A percentile compares a stretch with the other conserved stretches of the same genome.
phyloP scores from a whole-genome alignment of 495 filamentous ascomycete species.

The Monascus purpureus region DNA sequence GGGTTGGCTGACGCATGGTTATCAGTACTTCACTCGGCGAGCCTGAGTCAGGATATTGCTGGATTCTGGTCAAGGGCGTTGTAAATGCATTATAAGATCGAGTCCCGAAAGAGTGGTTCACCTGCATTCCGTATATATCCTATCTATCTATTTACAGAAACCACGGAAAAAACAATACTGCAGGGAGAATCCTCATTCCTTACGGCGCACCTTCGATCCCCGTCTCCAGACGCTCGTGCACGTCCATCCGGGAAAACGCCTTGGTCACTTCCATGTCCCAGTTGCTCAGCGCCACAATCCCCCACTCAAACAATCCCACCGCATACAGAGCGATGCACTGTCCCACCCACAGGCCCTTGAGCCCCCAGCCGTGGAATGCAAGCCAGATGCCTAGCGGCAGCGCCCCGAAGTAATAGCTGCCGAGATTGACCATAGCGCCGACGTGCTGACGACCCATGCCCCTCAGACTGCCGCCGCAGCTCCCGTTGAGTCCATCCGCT shows the following conservation, averaged over 20 bases:
- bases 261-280: constrained; percentile 68
- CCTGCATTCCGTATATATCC: no score
- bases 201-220: constrained; percentile 8
- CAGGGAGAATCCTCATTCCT: no score
- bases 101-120: no score
- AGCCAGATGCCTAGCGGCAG: constrained; percentile 74
- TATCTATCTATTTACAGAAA: no score
- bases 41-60: no score
- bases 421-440: constrained; percentile 73
- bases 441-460: constrained; percentile 86
- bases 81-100: no score
- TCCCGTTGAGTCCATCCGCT: constrained; percentile 76
- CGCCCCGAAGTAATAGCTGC: constrained; percentile 82
- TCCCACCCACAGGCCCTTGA: constrained; percentile 74
- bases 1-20: neutral
- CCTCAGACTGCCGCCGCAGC: constrained; percentile 67
- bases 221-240: constrained; percentile 33
- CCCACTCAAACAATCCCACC: constrained; percentile 69
- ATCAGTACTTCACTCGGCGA: no score
- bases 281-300: constrained; percentile 60
- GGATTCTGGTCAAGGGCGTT: no score
- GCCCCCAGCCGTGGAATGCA: constrained; percentile 81
- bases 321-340: constrained; percentile 83
- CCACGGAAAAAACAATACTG: no score
- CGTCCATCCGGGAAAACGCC: constrained; percentile 66